These are phyloP conservation scores for Aspergillus proliferans DNA, from an alignment of 2,329 filamentous ascomycete genomes.

Conservation along the genomic window DNA sequence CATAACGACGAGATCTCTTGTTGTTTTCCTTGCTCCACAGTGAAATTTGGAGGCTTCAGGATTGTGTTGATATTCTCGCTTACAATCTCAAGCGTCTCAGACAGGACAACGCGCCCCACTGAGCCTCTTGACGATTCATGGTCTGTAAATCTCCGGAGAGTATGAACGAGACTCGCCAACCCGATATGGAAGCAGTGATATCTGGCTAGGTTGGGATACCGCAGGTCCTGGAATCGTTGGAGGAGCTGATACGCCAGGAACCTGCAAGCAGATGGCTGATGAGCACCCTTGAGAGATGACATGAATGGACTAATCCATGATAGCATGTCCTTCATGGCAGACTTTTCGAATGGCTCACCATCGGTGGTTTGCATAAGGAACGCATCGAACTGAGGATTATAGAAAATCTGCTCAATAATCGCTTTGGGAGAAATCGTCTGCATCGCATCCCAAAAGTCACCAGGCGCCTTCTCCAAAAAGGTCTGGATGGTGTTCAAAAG, in stretches of 20 bases:
- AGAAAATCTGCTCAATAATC: slow-evolving; percentile 78
- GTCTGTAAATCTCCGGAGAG: slow-evolving; percentile 43
- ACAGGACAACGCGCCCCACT: slow-evolving; percentile 43
- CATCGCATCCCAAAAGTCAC: slow-evolving; percentile 83
- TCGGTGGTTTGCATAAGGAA: slow-evolving; percentile 47
- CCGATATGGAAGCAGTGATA: slow-evolving; percentile 43
- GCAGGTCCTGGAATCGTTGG: slow-evolving; percentile 44
- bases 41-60: slow-evolving; percentile 50
- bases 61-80: slow-evolving; percentile 49
- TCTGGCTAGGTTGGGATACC: slow-evolving; percentile 36
- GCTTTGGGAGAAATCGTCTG: slow-evolving; percentile 71
- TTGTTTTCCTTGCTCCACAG: slow-evolving; percentile 42
- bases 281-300: slow-evolving; percentile 66
- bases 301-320: slow-evolving; percentile 76
- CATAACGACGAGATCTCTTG: slow-evolving; percentile 51
- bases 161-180: slow-evolving; percentile 40
- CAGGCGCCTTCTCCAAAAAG: slow-evolving; percentile 68
- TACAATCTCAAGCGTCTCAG: slow-evolving; percentile 43
- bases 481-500: slow-evolving; percentile 64
- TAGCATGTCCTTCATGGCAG: slow-evolving; percentile 58
- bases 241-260: slow-evolving; percentile 72
- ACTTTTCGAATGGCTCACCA: slow-evolving; percentile 47
- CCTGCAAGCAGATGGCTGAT: slow-evolving; percentile 72
- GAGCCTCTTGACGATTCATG: slow-evolving; percentile 40
- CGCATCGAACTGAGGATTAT: slow-evolving; percentile 60